Evolutionary conservation across 2,329 filamentous ascomycete species (phyloP).

Genomic region (Westerdykella sp.): DNA sequence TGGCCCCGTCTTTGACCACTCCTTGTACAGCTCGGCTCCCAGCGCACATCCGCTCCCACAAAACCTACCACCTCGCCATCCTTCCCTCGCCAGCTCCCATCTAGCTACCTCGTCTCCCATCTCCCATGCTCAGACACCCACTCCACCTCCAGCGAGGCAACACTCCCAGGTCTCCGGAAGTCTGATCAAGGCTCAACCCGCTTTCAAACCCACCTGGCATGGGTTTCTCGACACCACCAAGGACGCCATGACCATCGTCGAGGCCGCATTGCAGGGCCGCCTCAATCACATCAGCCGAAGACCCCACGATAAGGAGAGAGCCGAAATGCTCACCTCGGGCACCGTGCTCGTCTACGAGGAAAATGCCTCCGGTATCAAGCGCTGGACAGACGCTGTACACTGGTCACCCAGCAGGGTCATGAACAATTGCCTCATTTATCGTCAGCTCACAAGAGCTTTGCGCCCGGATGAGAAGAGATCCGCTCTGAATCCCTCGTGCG

Average conservation of each 20-base stretch:
- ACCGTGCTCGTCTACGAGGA: constrained; percentile 91
- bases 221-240: constrained; percentile 63
- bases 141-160: constrained; percentile 25
- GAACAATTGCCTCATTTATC: constrained; percentile 79
- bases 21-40: constrained; percentile 24
- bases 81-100: constrained; percentile 28
- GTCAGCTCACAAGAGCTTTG: constrained; percentile 54
- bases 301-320: constrained; percentile 78
- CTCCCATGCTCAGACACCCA: constrained; percentile 13
- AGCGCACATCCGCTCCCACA: constrained; percentile 14
- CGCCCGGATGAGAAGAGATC: constrained; percentile 35
- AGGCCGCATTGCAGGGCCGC: constrained; percentile 65
- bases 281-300: constrained; percentile 72
- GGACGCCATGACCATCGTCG: constrained; percentile 74
- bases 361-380: constrained; percentile 81
- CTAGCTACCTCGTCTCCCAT: constrained; percentile 11
- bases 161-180: constrained; percentile 13
- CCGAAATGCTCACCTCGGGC: constrained; percentile 71
- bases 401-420: constrained; percentile 88
- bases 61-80: constrained; percentile 22
- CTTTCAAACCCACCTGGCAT: constrained; percentile 58
- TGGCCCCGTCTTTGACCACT: constrained; percentile 25
- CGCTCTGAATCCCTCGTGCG: constrained; percentile 31
- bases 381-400: constrained; percentile 86
- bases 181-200: constrained; percentile 34